Conservation (phyloP, 176 grass and related monocot genomes). For the Carex kokanica region DNA sequence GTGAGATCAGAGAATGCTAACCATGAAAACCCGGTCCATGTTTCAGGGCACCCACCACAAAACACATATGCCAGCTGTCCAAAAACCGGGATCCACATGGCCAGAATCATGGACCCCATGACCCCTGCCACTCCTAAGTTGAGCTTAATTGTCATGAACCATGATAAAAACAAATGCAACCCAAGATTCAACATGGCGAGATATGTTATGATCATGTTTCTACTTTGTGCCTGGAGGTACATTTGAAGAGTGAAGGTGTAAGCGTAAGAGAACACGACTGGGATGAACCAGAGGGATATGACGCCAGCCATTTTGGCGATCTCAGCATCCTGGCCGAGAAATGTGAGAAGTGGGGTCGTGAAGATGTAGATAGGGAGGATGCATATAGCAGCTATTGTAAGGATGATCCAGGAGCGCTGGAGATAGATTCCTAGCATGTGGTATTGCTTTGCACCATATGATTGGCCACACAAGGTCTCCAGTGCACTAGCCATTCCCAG, state of each 20-base stretch:
- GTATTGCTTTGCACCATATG: constrained; percentile 56
- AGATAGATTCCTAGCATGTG: constrained; percentile 76
- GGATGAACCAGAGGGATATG: constrained; percentile 67
- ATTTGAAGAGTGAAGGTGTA: constrained; percentile 70
- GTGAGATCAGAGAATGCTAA: constrained; percentile 44
- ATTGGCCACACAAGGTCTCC: constrained; percentile 72
- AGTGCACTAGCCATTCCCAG: constrained; percentile 75
- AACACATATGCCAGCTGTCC: constrained; percentile 59
- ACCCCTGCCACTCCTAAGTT: constrained; percentile 43
- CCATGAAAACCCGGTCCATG: constrained; percentile 63
- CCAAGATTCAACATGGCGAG: constrained; percentile 51
- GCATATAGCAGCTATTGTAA: constrained; percentile 19
- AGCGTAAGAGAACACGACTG: constrained; percentile 47
- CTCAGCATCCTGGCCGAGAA: constrained; percentile 50
- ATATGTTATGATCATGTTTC: constrained; percentile 62
- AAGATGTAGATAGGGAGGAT: constrained; percentile 56
- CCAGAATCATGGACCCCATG: constrained; percentile 51
- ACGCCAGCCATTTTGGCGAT: constrained; percentile 43
- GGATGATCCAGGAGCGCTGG: constrained; percentile 71
- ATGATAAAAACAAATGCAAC: constrained; percentile 56
- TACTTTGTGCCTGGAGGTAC: constrained; percentile 85
- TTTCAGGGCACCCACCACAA: constrained; percentile 56
- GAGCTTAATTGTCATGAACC: constrained; percentile 36
- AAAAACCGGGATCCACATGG: constrained; percentile 56
- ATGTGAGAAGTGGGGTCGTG: constrained; percentile 42